These are phyloP conservation scores for Lomentospora prolificans DNA, from an alignment of 2,329 filamentous ascomycete species.

Conservation along the genomic window DNA sequence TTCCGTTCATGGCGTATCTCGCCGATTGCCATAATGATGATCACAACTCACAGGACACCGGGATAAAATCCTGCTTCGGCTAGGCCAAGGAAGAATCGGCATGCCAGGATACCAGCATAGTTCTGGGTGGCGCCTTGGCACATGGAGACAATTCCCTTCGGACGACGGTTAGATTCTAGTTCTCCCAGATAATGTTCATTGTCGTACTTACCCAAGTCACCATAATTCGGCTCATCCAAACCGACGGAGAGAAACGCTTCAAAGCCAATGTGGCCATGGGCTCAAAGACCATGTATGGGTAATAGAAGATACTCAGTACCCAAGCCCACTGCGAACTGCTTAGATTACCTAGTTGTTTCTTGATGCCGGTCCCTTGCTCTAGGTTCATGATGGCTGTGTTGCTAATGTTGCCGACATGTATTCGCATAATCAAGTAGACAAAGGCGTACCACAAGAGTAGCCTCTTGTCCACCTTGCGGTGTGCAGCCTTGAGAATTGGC, in stretches of 20 bases:
- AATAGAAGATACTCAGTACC: conserved; percentile 17
- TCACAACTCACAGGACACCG: conserved; percentile 15
- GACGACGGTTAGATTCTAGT: neutral
- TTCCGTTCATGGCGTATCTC: neutral
- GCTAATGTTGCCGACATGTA: conserved; percentile 17
- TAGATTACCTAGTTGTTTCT: conserved; percentile 15
- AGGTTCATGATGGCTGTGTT: conserved; percentile 20
- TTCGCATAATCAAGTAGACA: conserved; percentile 17
- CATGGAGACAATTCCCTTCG: conserved; percentile 14
- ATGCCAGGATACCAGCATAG: conserved; percentile 17
- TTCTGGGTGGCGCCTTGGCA: conserved; percentile 16
- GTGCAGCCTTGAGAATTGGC: conserved; percentile 11
- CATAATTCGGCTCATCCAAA: conserved; percentile 19
- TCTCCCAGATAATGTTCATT: too few relatives aligned
- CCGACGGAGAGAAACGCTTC: conserved; percentile 14
- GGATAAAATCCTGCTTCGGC: conserved; percentile 21
- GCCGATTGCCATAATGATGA: too few relatives aligned
- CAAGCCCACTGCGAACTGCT: conserved; percentile 17
- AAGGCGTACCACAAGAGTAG: conserved; percentile 17
- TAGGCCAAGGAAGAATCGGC: conserved; percentile 18
- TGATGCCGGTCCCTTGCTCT: conserved; percentile 17
- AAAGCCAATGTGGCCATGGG: conserved; percentile 16
- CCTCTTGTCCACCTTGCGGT: conserved; percentile 16
- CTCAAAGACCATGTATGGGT: conserved; percentile 18
- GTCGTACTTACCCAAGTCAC: conserved; percentile 16